Percentiles rank a stretch among this genome's conserved stretches.
Evolutionary conservation across 208 protist genomes (phyloP).

Genomic region (Borovskyia barvae): DNA sequence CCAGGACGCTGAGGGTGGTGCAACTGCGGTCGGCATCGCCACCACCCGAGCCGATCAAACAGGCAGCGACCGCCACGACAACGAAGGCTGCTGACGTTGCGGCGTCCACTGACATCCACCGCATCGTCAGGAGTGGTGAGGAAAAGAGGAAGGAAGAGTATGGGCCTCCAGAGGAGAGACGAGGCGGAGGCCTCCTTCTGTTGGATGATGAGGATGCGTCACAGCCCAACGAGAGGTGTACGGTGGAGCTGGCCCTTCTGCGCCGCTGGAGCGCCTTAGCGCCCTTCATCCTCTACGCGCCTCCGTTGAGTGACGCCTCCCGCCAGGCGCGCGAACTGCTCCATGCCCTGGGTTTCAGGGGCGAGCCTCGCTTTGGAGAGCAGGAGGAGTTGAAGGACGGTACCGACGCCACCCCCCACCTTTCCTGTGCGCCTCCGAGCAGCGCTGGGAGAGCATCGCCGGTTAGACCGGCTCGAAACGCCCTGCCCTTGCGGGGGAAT

Average conservation of each 20-base stretch:
- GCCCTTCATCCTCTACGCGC: conserved; percentile 10
- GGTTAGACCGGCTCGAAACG: too few species aligned
- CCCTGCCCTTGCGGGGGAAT: too few species aligned
- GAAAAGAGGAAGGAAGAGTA: neutral
- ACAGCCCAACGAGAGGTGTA: neutral
- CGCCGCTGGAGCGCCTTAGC: conserved; percentile 14
- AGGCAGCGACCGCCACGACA: too few species aligned
- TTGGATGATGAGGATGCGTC: neutral
- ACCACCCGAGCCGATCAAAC: too few species aligned
- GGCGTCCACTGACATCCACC: too few species aligned
- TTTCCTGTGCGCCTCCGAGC: too few species aligned
- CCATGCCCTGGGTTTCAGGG: conserved; percentile 8
- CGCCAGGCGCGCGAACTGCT: conserved; percentile 3
- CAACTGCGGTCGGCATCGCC: too few species aligned
- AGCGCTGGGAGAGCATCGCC: too few species aligned
- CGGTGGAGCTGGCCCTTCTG: neutral
- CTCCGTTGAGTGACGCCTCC: conserved; percentile 9
- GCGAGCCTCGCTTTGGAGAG: neutral
- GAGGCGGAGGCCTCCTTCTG: too few species aligned
- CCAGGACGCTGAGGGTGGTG: too few species aligned
- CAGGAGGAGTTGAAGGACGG: neutral
- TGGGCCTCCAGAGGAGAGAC: too few species aligned
- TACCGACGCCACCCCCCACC: neutral
- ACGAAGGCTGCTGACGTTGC: too few species aligned
- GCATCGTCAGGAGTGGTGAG: neutral